Evolutionary conservation across 192 early-diverging fungal species (phyloP).

Genomic region (Entrophospora sp.): DNA sequence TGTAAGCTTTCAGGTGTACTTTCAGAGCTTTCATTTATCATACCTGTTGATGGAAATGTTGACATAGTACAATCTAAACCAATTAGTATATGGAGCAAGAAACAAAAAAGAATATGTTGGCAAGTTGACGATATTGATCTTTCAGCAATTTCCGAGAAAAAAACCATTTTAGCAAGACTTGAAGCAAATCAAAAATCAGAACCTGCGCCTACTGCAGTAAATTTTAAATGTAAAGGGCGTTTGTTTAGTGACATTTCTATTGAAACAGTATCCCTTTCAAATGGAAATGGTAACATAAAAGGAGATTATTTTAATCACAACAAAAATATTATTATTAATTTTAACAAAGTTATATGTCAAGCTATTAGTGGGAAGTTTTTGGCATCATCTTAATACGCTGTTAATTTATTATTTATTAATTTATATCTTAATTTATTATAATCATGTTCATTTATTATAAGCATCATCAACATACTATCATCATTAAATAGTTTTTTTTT

Average conservation of each 20-base stretch:
- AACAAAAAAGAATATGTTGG: conserved; percentile 46
- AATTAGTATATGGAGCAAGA: conserved; percentile 37
- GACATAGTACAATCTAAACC: conserved; percentile 40
- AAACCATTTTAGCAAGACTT: conserved; percentile 13
- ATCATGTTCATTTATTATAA: too few relatives aligned
- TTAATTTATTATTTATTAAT: too few relatives aligned
- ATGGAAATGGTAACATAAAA: not conserved
- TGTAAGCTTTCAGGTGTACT: conserved; percentile 24
- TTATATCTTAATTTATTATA: too few relatives aligned
- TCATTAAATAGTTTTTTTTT: too few relatives aligned
- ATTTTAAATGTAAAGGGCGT: conserved; percentile 18
- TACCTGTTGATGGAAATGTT: conserved; percentile 37
- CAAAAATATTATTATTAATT: not conserved
- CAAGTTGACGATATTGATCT: conserved; percentile 28
- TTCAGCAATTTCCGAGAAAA: not conserved
- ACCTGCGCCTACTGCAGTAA: not conserved
- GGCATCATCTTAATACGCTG: not conserved
- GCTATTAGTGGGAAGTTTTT: not conserved
- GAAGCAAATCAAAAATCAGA: conserved; percentile 1
- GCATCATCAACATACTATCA: too few relatives aligned
- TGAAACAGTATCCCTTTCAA: not conserved
- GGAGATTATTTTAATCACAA: not conserved
- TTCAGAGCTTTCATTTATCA: conserved; percentile 36
- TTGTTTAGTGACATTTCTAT: conserved; percentile 17
- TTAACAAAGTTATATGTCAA: not conserved